phyloP scores from a whole-genome alignment of 2,329 filamentous ascomycete species.

The Claviceps cyperi region DNA sequence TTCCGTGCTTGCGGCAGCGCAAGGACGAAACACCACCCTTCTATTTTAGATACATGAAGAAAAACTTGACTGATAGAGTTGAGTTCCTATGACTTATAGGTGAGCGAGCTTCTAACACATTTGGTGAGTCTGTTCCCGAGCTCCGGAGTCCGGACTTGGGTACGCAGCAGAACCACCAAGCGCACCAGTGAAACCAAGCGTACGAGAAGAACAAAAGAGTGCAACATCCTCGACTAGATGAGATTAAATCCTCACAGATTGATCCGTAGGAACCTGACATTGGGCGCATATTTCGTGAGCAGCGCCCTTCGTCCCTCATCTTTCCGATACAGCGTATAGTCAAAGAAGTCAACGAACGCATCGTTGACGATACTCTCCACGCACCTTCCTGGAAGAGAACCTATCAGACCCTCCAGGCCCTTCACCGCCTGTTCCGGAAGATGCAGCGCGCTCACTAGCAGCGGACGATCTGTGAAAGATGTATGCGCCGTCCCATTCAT shows the following conservation, averaged over 20 bases:
- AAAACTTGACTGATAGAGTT: no score
- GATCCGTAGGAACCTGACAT: constrained; percentile 10
- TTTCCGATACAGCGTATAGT: constrained; percentile 7
- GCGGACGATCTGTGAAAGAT: constrained; percentile 18
- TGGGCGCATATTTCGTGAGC: constrained; percentile 2
- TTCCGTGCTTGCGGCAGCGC: no score
- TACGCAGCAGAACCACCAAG: no score
- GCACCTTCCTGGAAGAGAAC: constrained; percentile 6
- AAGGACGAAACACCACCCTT: no score
- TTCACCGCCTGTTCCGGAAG: constrained; percentile 8
- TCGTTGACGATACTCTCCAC: constrained; percentile 11
- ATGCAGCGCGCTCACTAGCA: constrained; percentile 12
- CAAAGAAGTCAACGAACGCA: constrained; percentile 11
- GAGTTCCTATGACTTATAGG: no score
- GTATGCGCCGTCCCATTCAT: constrained; percentile 16
- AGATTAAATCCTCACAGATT: constrained; percentile 2
- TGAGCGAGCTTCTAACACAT: no score
- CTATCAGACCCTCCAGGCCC: constrained; percentile 7
- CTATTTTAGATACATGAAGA: no score
- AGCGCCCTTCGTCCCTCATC: constrained; percentile 5
- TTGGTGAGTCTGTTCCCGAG: no score
- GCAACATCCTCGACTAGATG: no score
- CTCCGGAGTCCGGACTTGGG: no score
- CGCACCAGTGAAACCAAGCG: no score
- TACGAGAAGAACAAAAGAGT: no score